Evolutionary conservation across 2,329 filamentous ascomycete species (phyloP).

Genomic region (Chalaropsis ovoidea): DNA sequence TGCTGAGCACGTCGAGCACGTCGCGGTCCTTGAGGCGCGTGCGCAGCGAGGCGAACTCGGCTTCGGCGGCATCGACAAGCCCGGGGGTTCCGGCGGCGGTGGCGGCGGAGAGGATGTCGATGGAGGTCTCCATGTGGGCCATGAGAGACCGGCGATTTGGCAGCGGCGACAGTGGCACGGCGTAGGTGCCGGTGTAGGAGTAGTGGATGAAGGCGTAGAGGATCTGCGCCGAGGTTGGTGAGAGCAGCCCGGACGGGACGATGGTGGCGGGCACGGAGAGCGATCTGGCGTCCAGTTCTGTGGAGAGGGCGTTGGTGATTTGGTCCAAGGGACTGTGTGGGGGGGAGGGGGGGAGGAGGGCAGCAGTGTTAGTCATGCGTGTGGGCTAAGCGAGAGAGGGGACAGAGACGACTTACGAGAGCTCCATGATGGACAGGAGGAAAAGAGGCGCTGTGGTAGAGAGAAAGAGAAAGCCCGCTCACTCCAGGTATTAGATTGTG

Average conservation of each 20-base stretch:
- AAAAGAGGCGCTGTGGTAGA: neutral
- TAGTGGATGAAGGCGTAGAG: constrained; percentile 25
- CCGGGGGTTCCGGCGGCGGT: constrained; percentile 18
- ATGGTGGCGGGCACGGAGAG: constrained; percentile 18
- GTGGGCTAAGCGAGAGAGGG: neutral
- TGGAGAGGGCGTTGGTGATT: constrained; percentile 15
- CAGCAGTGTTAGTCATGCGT: neutral
- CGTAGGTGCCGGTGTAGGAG: constrained; percentile 21
- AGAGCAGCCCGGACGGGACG: constrained; percentile 19
- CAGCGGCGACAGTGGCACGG: neutral
- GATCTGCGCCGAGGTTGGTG: constrained; percentile 14
- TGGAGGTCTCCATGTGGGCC: constrained; percentile 23
- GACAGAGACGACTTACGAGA: constrained; percentile 4
- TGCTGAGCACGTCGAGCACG: constrained; percentile 17
- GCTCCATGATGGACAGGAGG: constrained; percentile 10
- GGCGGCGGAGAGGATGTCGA: constrained; percentile 20
- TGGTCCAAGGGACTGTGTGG: constrained; percentile 16
- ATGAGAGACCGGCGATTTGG: constrained; percentile 22
- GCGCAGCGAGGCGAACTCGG: neutral
- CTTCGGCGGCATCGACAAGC: neutral
- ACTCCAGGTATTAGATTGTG: neutral
- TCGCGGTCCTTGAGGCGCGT: constrained; percentile 23
- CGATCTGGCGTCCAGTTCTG: constrained; percentile 22
- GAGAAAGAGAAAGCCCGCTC: neutral
- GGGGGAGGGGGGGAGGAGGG: neutral